phyloP scores from a whole-genome alignment of 768 basidiomycete species.

The Hygrophorus pudorinus region DNA sequence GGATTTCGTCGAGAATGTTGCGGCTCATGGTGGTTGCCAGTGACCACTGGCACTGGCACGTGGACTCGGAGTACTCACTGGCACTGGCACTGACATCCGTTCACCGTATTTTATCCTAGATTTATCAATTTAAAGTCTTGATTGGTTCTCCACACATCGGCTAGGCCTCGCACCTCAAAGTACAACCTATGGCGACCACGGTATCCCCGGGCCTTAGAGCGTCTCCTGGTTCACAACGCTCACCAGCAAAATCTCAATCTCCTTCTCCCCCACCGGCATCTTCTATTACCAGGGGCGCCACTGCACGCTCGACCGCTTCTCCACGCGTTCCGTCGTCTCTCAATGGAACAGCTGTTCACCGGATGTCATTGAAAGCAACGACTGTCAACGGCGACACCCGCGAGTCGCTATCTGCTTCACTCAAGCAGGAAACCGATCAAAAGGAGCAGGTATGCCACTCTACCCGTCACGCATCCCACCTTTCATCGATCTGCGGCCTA shows the following conservation, averaged over 20 bases:
- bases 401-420: constrained; percentile 48
- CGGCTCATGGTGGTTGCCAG: constrained; percentile 7
- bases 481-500: constrained; percentile 5
- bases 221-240: constrained; percentile 37
- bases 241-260: constrained; percentile 16
- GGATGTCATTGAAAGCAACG: constrained; percentile 39
- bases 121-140: no score
- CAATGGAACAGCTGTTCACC: constrained; percentile 36
- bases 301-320: constrained; percentile 56
- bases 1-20: constrained; percentile 22
- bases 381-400: constrained; percentile 31
- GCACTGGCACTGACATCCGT: constrained; percentile 11
- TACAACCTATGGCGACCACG: constrained; percentile 31
- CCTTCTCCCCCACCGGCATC: constrained; percentile 22
- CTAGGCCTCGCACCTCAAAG: no score
- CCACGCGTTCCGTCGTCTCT: constrained; percentile 46
- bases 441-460: constrained; percentile 59
- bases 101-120: no score
- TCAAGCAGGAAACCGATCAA: constrained; percentile 71
- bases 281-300: constrained; percentile 42
- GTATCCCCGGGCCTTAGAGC: constrained; percentile 33
- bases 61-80: background rate
- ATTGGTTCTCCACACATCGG: no score
- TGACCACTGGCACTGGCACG: constrained; percentile 2
- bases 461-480: constrained; percentile 7